These are phyloP conservation scores for Malus orientalis DNA, from an alignment of 306 rosid species.

Conservation along the genomic window DNA sequence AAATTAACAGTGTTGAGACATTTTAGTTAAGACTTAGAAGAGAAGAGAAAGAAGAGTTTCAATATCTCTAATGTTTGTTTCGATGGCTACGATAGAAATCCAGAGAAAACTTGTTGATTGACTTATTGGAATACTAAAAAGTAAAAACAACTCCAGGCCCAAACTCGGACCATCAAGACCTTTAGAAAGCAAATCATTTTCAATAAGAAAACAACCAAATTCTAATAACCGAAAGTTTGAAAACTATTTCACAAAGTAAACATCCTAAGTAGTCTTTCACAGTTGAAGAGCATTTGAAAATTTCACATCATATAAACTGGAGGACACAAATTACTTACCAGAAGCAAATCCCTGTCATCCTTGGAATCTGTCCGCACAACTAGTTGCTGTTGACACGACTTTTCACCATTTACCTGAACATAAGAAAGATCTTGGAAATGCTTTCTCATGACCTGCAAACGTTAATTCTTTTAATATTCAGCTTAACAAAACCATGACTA, in stretches of 20 bases:
- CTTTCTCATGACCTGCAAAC: slow-evolving; percentile 63
- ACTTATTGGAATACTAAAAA: background rate
- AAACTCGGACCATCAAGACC: background rate
- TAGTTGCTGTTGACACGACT: slow-evolving; percentile 40
- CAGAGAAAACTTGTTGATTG: background rate
- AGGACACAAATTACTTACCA: slow-evolving; percentile 39
- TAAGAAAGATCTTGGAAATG: slow-evolving; percentile 67
- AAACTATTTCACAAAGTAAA: slow-evolving; percentile 1
- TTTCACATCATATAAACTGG: background rate
- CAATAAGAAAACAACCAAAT: background rate
- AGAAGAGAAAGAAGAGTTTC: no score
- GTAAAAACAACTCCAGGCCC: background rate
- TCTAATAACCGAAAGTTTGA: background rate
- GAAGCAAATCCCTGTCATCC: slow-evolving; percentile 58
- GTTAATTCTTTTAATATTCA: slow-evolving; percentile 15
- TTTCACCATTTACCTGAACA: slow-evolving; percentile 36
- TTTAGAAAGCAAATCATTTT: background rate
- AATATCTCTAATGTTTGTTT: no score
- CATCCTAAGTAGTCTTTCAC: background rate
- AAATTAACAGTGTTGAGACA: background rate
- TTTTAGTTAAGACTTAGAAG: background rate
- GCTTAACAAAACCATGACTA: background rate
- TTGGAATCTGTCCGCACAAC: slow-evolving; percentile 62
- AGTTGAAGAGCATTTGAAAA: background rate
- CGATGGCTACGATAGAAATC: no score